A percentile compares a stretch with the other conserved stretches of the same genome.
Conservation (phyloP, 805 yeast genomes). For the Limtongia smithiae region DNA sequence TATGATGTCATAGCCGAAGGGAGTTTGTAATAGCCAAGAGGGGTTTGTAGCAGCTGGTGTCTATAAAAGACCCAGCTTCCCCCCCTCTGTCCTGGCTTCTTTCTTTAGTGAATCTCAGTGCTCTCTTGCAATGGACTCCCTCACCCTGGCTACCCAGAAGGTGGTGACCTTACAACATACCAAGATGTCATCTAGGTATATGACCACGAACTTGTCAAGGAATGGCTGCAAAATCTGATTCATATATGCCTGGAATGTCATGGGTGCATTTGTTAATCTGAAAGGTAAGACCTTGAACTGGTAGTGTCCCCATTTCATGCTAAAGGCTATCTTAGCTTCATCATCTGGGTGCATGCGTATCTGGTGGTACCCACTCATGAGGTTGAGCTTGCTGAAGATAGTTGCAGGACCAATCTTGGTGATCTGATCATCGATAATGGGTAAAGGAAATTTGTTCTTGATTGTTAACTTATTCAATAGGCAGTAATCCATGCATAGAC, state of each 20-base stretch:
- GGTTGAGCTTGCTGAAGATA: slow-evolving; percentile 28
- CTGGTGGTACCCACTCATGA: slow-evolving; percentile 20
- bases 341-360: slow-evolving; percentile 4
- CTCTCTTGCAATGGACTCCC: too few relatives aligned
- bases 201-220: slow-evolving; percentile 13
- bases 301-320: slow-evolving; percentile 25
- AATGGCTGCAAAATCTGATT: slow-evolving; percentile 6
- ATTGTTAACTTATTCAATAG: slow-evolving; percentile 24
- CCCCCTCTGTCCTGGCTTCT: too few relatives aligned
- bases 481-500: slow-evolving; percentile 29
- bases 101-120: too few relatives aligned
- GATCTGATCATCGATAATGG: slow-evolving; percentile 8
- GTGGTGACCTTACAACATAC: too few relatives aligned
- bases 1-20: too few relatives aligned
- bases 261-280: slow-evolving; percentile 34
- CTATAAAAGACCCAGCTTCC: too few relatives aligned
- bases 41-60: too few relatives aligned
- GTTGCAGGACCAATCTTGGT: slow-evolving; percentile 18
- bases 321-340: slow-evolving; percentile 26
- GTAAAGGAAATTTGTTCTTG: slow-evolving; percentile 29
- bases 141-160: too few relatives aligned
- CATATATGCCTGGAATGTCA: slow-evolving; percentile 30
- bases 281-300: slow-evolving; percentile 35
- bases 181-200: slow-evolving; percentile 31
- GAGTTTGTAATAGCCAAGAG: too few relatives aligned